These are phyloP conservation scores for Alternaria dauci DNA, from an alignment of 2,329 filamentous ascomycete genomes.

Conservation along the genomic window DNA sequence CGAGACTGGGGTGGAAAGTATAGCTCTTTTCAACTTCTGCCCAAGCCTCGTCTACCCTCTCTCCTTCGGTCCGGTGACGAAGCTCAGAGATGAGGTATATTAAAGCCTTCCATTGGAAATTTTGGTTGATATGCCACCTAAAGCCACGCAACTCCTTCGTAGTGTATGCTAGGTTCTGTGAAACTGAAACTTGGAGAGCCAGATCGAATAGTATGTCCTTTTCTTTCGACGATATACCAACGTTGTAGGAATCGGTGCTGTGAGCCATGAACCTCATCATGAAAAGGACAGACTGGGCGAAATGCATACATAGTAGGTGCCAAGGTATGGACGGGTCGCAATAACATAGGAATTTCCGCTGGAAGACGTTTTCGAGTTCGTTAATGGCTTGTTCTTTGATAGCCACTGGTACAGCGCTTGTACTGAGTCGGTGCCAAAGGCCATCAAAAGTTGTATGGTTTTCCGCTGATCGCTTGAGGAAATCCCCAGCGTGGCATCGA, in stretches of 20 bases:
- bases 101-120: constrained; percentile 63
- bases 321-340: constrained; percentile 50
- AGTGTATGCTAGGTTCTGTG: constrained; percentile 52
- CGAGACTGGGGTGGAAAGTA: constrained; percentile 53
- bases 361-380: constrained; percentile 53
- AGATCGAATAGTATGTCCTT: constrained; percentile 53
- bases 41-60: constrained; percentile 54
- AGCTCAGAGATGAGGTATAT: constrained; percentile 57
- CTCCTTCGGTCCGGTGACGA: constrained; percentile 33
- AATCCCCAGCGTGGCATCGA: constrained; percentile 54
- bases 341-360: constrained; percentile 52
- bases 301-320: constrained; percentile 56
- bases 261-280: constrained; percentile 56
- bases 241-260: constrained; percentile 53
- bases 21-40: constrained; percentile 55
- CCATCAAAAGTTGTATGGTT: constrained; percentile 29
- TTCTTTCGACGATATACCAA: constrained; percentile 45
- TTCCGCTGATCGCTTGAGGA: constrained; percentile 39
- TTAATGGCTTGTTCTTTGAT: constrained; percentile 47
- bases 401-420: constrained; percentile 22
- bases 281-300: constrained; percentile 55
- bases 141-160: constrained; percentile 53
- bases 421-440: constrained; percentile 35
- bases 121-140: constrained; percentile 57
- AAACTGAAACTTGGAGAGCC: constrained; percentile 53